Percentiles rank a stretch among this genome's conserved stretches.
These are phyloP conservation scores for Kodamaea sp. DNA, from an alignment of 1,139 yeast genomes.

Conservation along the genomic window DNA sequence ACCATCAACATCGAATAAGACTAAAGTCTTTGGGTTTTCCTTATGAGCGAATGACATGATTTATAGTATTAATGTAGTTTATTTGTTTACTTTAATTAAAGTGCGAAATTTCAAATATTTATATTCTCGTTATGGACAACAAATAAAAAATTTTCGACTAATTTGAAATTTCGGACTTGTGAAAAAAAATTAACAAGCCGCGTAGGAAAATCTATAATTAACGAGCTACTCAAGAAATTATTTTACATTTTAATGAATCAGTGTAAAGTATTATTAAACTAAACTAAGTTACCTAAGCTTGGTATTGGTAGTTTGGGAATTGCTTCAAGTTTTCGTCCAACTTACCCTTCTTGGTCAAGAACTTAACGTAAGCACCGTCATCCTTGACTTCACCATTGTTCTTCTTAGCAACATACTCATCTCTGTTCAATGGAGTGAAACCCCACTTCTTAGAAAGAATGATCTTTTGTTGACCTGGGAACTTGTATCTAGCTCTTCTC, in stretches of 20 bases:
- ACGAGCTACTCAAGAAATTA: slow-evolving; percentile 1
- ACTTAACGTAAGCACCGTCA: slow-evolving; percentile 99
- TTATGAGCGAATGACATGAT: slow-evolving; percentile 51
- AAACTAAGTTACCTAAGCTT: slow-evolving; percentile 29
- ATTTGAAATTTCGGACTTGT: slow-evolving; percentile 8
- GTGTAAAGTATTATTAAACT: neutral
- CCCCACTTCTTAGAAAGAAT: slow-evolving; percentile 99
- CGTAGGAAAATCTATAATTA: neutral
- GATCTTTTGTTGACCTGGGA: slow-evolving; percentile 99
- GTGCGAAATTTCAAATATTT: slow-evolving; percentile 3
- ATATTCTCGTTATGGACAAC: slow-evolving; percentile 5
- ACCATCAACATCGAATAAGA: slow-evolving; percentile 96
- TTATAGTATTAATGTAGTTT: neutral
- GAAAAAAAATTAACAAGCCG: slow-evolving; percentile 2
- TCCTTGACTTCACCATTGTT: slow-evolving; percentile 97
- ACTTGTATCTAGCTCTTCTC: slow-evolving; percentile 99
- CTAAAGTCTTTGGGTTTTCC: slow-evolving; percentile 59
- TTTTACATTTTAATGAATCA: neutral
- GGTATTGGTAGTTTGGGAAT: slow-evolving; percentile 88
- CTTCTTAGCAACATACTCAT: slow-evolving; percentile 89
- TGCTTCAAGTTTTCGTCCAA: slow-evolving; percentile 86
- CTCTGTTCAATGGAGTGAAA: slow-evolving; percentile 99
- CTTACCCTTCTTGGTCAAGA: slow-evolving; percentile 95
- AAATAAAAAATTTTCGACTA: slow-evolving; percentile 7
- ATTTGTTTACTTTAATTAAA: too few species aligned